Conservation (phyloP, 2,329 filamentous ascomycete species). For the Orbilia quercus region DNA sequence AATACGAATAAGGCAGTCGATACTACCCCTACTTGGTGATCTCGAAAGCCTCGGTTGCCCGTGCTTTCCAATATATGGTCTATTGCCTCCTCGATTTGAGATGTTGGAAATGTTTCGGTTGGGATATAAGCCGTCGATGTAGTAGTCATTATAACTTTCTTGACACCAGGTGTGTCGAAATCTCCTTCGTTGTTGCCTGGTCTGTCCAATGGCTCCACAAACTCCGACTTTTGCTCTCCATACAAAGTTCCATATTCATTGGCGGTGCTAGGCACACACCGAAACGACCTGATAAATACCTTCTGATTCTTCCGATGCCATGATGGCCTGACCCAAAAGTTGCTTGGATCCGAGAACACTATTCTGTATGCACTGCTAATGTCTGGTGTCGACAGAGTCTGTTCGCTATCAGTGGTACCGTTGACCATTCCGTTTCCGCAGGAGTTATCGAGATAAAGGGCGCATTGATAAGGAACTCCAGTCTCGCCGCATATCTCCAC, state of each 20-base stretch:
- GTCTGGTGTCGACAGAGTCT: conserved; percentile 1
- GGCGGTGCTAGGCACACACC: conserved; percentile 27
- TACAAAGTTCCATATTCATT: conserved; percentile 11
- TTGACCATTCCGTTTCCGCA: conserved; percentile 36
- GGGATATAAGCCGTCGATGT: background rate
- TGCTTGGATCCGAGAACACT: conserved; percentile 26
- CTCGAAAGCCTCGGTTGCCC: background rate
- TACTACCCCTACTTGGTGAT: background rate
- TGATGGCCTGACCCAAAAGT: conserved; percentile 21
- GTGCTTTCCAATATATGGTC: conserved; percentile 6
- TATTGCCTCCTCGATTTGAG: conserved; percentile 11
- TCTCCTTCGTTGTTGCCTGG: too few relatives aligned
- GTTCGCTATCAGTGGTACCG: conserved; percentile 3
- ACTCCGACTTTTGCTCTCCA: background rate
- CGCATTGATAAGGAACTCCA: conserved; percentile 41
- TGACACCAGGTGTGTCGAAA: too few relatives aligned
- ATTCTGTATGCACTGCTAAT: conserved; percentile 35
- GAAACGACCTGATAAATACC: conserved; percentile 22
- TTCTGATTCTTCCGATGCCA: conserved; percentile 15
- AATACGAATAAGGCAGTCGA: background rate
- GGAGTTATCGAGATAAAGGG: conserved; percentile 40
- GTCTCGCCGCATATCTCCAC: conserved; percentile 41
- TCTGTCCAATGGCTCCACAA: background rate
- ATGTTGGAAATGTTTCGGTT: background rate
- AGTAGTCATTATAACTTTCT: background rate